Evolutionary conservation across 202 grass and related monocot genomes (phyloP), one percentile per base, ranked within the genome.

Genomic region (Musa balbisiana): DNA sequence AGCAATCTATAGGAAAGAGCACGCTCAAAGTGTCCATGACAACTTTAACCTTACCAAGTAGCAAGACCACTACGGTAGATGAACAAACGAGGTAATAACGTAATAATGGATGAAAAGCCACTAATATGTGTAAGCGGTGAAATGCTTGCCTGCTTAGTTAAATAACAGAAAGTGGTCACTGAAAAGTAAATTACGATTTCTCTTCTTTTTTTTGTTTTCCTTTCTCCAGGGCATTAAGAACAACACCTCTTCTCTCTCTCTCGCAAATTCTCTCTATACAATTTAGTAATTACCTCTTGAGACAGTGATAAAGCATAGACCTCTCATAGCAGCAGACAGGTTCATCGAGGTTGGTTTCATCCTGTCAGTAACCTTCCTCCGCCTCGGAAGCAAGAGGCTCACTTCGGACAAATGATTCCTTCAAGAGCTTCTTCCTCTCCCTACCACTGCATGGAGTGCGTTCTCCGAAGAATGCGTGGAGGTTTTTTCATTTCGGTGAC

Each of bases 401-500:
- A 65, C 21, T 65, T 65, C 1, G 4, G 56, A 60, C 3, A n/a
- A 60, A 60, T 27, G 23, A 26, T 65, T 27, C 63, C 23, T 65
- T 27, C 21, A 65, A 2, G 63, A 27, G 22, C 63, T 14, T 65
- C 23, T 9, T 26, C 63, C 63, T 65, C 63, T 26, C 20, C 63
- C 58, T 51, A 67, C 49, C 59, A 53, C 50, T 67, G 11, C 21
- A 78, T 52, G 9, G 75, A 78, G 11, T 67, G 20, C 16, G 19
- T 53, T 52, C 75, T 54, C 22, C 75, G 21, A 22, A 78, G 49
- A 63, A 22, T 22, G 26, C 75, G 75, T 2, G 58, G 60, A 2
- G 51, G 75, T 53, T 54, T 33, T 3, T 67, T 67, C 75, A 54
- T 78, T 62, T 67, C 50, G 10, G 49, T 78, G 27, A 78, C 75